phyloP scores from a whole-genome alignment of 2,329 filamentous ascomycete genomes.

The Ceratocystis lukuohia region DNA sequence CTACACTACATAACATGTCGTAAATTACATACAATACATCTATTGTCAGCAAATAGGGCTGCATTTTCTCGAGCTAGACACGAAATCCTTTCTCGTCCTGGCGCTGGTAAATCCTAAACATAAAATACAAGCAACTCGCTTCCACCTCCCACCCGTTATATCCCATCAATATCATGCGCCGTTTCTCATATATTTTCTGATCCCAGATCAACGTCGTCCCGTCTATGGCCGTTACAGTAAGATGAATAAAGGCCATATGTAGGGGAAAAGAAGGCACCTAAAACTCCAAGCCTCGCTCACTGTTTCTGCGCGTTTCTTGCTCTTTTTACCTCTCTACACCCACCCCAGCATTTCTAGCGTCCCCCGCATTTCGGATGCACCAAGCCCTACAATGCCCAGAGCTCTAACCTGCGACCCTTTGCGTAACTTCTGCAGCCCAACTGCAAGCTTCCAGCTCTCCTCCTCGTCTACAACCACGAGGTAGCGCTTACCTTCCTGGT shows the following conservation, averaged over 20 bases:
- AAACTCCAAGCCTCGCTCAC: neutral
- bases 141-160: too few species aligned
- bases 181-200: too few species aligned
- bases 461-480: constrained; percentile 51
- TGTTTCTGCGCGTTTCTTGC: neutral
- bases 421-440: constrained; percentile 46
- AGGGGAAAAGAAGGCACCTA: neutral
- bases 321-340: constrained; percentile 22
- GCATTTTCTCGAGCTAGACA: too few species aligned
- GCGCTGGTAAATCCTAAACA: too few species aligned
- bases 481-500: constrained; percentile 53
- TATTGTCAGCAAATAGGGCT: too few species aligned
- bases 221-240: neutral
- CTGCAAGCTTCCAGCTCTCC: constrained; percentile 54
- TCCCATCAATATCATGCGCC: too few species aligned
- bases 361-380: constrained; percentile 38
- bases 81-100: too few species aligned
- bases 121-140: too few species aligned
- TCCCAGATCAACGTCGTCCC: neutral
- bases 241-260: too few species aligned
- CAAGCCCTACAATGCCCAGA: constrained; percentile 45
- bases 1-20: too few species aligned
- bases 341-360: constrained; percentile 48
- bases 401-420: constrained; percentile 47
- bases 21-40: too few species aligned